phyloP scores from a whole-genome alignment of 1,139 yeast species.

The Candida sanyaensis region DNA sequence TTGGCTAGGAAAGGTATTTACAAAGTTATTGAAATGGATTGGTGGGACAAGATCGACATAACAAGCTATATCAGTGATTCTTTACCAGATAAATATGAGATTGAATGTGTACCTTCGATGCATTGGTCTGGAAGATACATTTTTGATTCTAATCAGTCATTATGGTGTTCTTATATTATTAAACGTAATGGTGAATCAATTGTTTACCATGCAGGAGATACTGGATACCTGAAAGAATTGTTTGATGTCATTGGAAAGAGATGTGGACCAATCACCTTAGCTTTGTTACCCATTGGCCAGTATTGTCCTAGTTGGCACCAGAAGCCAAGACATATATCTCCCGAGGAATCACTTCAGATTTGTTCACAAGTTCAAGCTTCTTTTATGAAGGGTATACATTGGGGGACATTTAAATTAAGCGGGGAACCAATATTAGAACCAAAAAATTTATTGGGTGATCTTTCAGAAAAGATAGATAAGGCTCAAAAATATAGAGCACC shows the following conservation, averaged over 20 bases:
- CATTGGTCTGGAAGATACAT: slow-evolving; percentile 93
- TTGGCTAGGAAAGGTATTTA: slow-evolving; percentile 58
- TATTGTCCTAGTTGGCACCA: slow-evolving; percentile 96
- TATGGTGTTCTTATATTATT: slow-evolving; percentile 87
- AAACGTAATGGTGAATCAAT: slow-evolving; percentile 67
- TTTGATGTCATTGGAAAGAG: slow-evolving; percentile 63
- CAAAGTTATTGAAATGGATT: slow-evolving; percentile 71
- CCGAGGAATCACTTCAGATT: slow-evolving; percentile 71
- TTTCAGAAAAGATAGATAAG: slow-evolving; percentile 23
- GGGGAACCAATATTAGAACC: slow-evolving; percentile 91
- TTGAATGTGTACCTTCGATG: slow-evolving; percentile 94
- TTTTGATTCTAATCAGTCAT: slow-evolving; percentile 72
- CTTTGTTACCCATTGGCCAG: slow-evolving; percentile 90
- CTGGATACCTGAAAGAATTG: slow-evolving; percentile 79
- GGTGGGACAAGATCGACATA: slow-evolving; percentile 80
- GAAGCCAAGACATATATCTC: slow-evolving; percentile 83
- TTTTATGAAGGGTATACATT: slow-evolving; percentile 83
- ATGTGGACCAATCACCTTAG: slow-evolving; percentile 66
- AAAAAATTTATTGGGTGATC: slow-evolving; percentile 37
- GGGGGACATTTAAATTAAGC: slow-evolving; percentile 93
- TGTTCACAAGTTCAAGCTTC: slow-evolving; percentile 62
- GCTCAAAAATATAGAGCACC: slow-evolving; percentile 32
- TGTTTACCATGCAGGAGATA: slow-evolving; percentile 91
- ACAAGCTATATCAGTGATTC: slow-evolving; percentile 30
- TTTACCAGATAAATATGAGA: slow-evolving; percentile 60